A percentile compares a stretch with the other conserved stretches of the same genome.
These are phyloP conservation scores for Laguncularia racemosa DNA, from an alignment of 345 rosid genomes.

Conservation along the genomic window DNA sequence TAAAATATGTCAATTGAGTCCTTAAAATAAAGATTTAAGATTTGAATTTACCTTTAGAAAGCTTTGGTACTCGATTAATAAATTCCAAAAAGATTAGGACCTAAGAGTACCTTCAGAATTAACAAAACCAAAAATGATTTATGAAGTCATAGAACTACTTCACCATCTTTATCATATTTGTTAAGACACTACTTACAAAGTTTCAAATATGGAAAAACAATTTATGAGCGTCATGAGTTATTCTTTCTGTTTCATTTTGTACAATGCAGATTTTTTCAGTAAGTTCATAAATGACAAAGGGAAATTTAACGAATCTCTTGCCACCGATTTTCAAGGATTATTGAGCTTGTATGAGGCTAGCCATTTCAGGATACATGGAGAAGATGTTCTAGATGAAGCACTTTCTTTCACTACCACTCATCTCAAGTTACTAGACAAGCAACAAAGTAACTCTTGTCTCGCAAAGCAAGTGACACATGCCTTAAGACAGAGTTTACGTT, in stretches of 20 bases:
- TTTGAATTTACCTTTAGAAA: too few species aligned
- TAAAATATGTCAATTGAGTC: too few species aligned
- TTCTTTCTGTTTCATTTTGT: too few species aligned
- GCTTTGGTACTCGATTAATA: too few species aligned
- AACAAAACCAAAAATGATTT: too few species aligned
- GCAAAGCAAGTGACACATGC: constrained; percentile 1
- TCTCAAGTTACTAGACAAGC: neutral
- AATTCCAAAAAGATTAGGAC: too few species aligned
- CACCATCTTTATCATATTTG: neutral
- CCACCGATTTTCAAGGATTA: constrained; percentile 5
- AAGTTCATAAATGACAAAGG: constrained; percentile 10
- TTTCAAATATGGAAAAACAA: neutral
- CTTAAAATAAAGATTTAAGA: too few species aligned
- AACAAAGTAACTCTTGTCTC: neutral
- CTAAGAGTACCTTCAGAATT: too few species aligned
- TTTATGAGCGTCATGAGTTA: too few species aligned
- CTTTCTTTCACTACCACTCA: constrained; percentile 3
- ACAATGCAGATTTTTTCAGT: constrained; percentile 7
- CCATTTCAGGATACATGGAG: constrained; percentile 10
- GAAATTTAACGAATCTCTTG: constrained; percentile 5
- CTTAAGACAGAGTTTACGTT: constrained; percentile 1
- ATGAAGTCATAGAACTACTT: too few species aligned
- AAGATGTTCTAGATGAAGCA: constrained; percentile 13
- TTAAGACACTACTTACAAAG: neutral
- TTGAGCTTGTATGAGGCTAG: constrained; percentile 17